These are phyloP conservation scores for Imleria badia DNA, from an alignment of 768 basidiomycete genomes.

Conservation along the genomic window DNA sequence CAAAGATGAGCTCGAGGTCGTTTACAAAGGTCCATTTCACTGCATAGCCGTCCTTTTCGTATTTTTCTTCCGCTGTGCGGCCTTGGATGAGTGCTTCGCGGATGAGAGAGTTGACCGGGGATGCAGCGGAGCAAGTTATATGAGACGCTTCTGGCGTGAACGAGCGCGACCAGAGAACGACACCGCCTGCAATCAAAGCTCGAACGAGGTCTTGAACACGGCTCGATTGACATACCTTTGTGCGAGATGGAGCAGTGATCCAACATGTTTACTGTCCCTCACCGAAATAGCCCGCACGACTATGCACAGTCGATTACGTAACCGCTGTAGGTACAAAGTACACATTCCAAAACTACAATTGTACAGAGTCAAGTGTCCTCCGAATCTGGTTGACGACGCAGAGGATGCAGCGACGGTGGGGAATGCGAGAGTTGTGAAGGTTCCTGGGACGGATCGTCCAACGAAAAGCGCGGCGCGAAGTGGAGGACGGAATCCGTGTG, in stretches of 20 bases:
- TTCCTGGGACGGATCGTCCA: constrained; percentile 6
- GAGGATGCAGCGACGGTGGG: constrained; percentile 19
- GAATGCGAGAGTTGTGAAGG: constrained; percentile 4
- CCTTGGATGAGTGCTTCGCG: constrained; percentile 92
- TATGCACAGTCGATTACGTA: background rate
- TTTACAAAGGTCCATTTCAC: constrained; percentile 95
- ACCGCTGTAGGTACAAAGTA: constrained; percentile 5
- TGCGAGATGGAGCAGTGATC: constrained; percentile 96
- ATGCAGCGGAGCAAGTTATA: constrained; percentile 66
- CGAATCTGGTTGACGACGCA: constrained; percentile 25
- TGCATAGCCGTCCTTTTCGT: constrained; percentile 93
- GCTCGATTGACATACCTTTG: constrained; percentile 57
- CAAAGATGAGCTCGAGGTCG: constrained; percentile 94
- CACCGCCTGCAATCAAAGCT: constrained; percentile 58
- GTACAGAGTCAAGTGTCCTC: background rate
- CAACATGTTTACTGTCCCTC: constrained; percentile 80
- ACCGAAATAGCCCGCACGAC: background rate
- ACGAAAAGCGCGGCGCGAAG: constrained; percentile 15
- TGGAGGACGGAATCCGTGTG: constrained; percentile 6
- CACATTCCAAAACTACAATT: constrained; percentile 1
- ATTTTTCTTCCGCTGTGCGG: constrained; percentile 74
- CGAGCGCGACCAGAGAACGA: constrained; percentile 92
- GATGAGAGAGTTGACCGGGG: constrained; percentile 86
- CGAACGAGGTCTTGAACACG: background rate
- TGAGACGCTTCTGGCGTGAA: constrained; percentile 85